These are phyloP conservation scores for Blastobotrys chiropterorum DNA, from an alignment of 805 yeast species.

Conservation along the genomic window DNA sequence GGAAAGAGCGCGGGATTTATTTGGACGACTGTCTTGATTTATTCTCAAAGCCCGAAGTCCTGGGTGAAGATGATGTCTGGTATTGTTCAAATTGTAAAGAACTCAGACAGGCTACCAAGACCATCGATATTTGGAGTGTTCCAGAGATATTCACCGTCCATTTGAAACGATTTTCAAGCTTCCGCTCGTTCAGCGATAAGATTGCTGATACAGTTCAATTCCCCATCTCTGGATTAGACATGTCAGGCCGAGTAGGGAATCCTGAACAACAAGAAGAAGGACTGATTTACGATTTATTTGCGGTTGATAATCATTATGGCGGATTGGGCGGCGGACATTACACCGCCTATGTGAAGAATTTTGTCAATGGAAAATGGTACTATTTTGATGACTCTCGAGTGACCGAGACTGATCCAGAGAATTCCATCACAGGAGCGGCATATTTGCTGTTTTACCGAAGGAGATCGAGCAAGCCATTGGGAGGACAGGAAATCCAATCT, in stretches of 20 bases:
- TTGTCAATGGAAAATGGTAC: conserved; percentile 74
- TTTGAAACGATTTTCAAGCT: conserved; percentile 81
- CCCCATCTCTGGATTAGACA: conserved; percentile 77
- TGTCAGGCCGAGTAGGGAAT: conserved; percentile 50
- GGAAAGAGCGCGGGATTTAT: conserved; percentile 38
- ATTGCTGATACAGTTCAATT: conserved; percentile 79
- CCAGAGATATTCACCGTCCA: conserved; percentile 90
- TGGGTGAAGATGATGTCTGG: conserved; percentile 89
- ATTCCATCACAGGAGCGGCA: conserved; percentile 66
- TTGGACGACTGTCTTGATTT: conserved; percentile 67
- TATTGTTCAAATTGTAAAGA: conserved; percentile 86
- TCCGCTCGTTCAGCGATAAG: conserved; percentile 80
- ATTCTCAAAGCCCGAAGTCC: conserved; percentile 75
- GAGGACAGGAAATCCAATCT: neutral
- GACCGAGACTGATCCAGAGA: conserved; percentile 49
- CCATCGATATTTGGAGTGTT: conserved; percentile 85
- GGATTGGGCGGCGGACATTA: conserved; percentile 98
- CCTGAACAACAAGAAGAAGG: conserved; percentile 24
- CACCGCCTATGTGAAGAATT: conserved; percentile 82
- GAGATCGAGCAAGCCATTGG: conserved; percentile 19
- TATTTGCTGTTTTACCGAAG: conserved; percentile 79
- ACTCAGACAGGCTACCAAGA: conserved; percentile 84
- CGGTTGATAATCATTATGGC: conserved; percentile 93
- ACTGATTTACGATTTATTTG: conserved; percentile 73
- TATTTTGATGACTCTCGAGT: conserved; percentile 85